Percentiles rank a stretch among this genome's conserved stretches.
Evolutionary conservation across 805 yeast species (phyloP).

Genomic region (Myxozyma neglecta): DNA sequence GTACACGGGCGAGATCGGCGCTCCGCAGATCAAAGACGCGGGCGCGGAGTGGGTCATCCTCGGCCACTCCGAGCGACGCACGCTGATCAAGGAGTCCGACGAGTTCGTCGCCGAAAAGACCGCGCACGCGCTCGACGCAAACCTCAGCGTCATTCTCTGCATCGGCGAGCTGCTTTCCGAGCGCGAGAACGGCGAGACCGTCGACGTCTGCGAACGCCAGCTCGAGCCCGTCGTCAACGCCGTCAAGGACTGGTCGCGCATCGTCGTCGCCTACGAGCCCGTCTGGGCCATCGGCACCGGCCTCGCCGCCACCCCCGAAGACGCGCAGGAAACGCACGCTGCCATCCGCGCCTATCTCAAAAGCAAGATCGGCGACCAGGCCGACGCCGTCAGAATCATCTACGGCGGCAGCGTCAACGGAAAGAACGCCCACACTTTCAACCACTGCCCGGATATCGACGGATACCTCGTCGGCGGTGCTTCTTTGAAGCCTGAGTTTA

Average conservation of each 20-base stretch:
- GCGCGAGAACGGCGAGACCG: conserved; percentile 84
- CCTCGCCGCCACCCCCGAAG: conserved; percentile 96
- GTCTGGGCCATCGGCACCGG: conserved; percentile 99
- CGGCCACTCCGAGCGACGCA: conserved; percentile 99
- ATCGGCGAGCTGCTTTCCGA: conserved; percentile 82
- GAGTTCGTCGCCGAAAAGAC: conserved; percentile 85
- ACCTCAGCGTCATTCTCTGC: conserved; percentile 89
- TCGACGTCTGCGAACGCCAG: conserved; percentile 85
- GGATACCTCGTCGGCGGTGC: conserved; percentile 99
- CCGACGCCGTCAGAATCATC: conserved; percentile 80
- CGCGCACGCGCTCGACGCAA: conserved; percentile 87
- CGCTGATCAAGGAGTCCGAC: conserved; percentile 84
- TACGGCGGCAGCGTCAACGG: conserved; percentile 99
- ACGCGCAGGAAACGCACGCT: conserved; percentile 94
- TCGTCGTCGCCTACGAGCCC: conserved; percentile 98
- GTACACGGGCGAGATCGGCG: conserved; percentile 91
- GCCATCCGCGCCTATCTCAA: conserved; percentile 81
- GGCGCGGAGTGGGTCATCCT: conserved; percentile 93
- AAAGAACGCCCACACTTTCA: conserved; percentile 84
- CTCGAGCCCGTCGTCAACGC: conserved; percentile 81
- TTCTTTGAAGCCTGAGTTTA: conserved; percentile 95
- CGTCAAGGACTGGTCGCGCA: conserved; percentile 82
- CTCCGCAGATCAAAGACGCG: conserved; percentile 82
- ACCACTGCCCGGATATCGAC: conserved; percentile 89
- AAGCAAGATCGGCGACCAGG: conserved; percentile 76